Percentiles rank a stretch among this genome's conserved stretches.
Evolutionary conservation across 441 rosid genomes (phyloP).

Genomic region (Eutrema salsugineum): DNA sequence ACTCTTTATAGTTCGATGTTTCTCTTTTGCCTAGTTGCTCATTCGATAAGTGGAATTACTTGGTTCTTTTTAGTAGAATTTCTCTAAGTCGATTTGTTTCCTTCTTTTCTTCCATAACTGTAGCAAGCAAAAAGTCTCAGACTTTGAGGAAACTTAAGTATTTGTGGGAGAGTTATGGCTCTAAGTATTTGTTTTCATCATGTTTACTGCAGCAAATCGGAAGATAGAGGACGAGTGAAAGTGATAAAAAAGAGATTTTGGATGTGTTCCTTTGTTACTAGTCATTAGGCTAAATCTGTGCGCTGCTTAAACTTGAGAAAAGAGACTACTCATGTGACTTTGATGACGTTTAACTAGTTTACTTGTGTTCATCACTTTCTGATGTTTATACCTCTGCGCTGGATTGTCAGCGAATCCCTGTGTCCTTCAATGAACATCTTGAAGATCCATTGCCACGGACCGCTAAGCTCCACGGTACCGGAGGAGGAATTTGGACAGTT

Average conservation of each 20-base stretch:
- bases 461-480: slow-evolving; percentile 16
- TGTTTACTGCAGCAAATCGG: not conserved
- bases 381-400: not conserved
- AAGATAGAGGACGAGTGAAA: not conserved
- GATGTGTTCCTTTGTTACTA: not conserved
- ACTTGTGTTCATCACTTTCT: too few species aligned
- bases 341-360: too few species aligned
- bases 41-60: not conserved
- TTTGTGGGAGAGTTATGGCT: not conserved
- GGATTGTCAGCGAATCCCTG: slow-evolving; percentile 3
- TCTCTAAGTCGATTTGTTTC: not conserved
- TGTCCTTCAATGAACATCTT: slow-evolving; percentile 2
- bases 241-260: not conserved
- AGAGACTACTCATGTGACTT: too few species aligned
- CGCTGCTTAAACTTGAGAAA: too few species aligned
- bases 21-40: not conserved
- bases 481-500: slow-evolving; percentile 16
- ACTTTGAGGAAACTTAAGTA: not conserved
- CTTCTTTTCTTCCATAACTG: not conserved
- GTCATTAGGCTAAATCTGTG: not conserved
- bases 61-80: not conserved
- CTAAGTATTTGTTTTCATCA: not conserved
- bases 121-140: not conserved
- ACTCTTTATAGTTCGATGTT: not conserved
- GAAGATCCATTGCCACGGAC: not conserved